These are phyloP conservation scores for Dictyostelium discoideum DNA, from an alignment of 78 protist species.

Conservation along the genomic window DNA sequence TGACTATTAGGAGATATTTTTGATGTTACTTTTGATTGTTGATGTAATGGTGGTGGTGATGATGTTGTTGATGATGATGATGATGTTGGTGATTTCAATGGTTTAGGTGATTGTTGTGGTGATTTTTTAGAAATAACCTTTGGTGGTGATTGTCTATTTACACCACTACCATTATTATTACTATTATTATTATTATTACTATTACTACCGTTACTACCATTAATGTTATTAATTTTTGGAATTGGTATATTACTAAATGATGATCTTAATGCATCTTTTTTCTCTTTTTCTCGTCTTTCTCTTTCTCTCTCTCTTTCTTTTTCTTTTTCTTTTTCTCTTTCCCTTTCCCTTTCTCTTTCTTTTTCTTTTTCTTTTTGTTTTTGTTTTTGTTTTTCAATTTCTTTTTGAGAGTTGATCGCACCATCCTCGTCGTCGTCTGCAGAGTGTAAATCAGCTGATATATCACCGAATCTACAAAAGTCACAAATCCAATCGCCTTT, in stretches of 20 bases:
- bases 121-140: background rate
- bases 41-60: background rate
- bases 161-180: background rate
- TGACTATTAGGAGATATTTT: background rate
- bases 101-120: background rate
- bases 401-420: background rate
- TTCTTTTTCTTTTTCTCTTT: background rate
- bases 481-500: slow-evolving; percentile 79
- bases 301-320: background rate
- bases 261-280: background rate
- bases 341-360: too few relatives aligned
- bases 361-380: background rate
- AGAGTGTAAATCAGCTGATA: background rate
- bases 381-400: background rate
- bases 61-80: background rate
- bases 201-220: background rate
- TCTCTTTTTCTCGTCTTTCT: background rate
- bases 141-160: background rate
- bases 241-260: background rate
- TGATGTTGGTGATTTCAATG: slow-evolving; percentile 3
- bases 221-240: background rate
- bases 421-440: slow-evolving; percentile 45
- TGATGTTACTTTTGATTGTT: background rate
- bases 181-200: background rate
- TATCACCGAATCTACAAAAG: slow-evolving; percentile 52